Evolutionary conservation across 2,329 filamentous ascomycete species (phyloP), one percentile per base, ranked within the genome.

Genomic region (Talaromyces sp.): DNA sequence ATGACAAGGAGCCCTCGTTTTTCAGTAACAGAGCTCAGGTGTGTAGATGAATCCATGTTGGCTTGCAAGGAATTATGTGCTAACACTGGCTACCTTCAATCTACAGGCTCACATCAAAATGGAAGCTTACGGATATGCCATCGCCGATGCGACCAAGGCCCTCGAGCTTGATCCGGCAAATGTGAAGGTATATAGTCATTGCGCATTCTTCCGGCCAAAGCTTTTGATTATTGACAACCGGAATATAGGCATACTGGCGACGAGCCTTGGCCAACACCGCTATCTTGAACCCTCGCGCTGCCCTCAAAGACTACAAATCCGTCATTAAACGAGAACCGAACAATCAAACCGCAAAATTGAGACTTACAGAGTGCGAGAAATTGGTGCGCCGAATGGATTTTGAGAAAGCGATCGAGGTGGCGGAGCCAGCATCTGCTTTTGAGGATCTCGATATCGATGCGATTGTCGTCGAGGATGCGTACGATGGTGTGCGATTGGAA

Each of bases 11-110:
- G 69, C 89, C 92, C 6, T 89, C 92, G 0, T 97, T 92, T 78
- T 97, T 86, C 77, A 91, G 90, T 67, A 99, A 99, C 77, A 84
- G 94, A 72, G 94, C 94, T 19, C 93, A 97, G 84, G 93, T 96
- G 74, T 63, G 82, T 73, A 17, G 31, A 37, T 21, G 5, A 17
- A 15, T 56, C 39, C 15, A 31, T 59, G 45, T 58, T 43, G 17
- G 10, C 2, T 22, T 21, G 33, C 3, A 9, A 5, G 15, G 19
- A n/a, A 37, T 3, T n/a, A 9, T 28, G 11, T 39, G 52, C 63
- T 65, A 51, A 65, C 53, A 17, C 11, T 31, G 35, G 7, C 6
- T 22, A 17, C 36, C 31, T 56, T 21, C 60, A 40, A 25, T 7
- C 39, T 52, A 36, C 68, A 96, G 91, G 90, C 90, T 63, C 83